These are phyloP conservation scores for Neurospora sp. DNA, from an alignment of 495 filamentous ascomycete genomes.

Conservation along the genomic window DNA sequence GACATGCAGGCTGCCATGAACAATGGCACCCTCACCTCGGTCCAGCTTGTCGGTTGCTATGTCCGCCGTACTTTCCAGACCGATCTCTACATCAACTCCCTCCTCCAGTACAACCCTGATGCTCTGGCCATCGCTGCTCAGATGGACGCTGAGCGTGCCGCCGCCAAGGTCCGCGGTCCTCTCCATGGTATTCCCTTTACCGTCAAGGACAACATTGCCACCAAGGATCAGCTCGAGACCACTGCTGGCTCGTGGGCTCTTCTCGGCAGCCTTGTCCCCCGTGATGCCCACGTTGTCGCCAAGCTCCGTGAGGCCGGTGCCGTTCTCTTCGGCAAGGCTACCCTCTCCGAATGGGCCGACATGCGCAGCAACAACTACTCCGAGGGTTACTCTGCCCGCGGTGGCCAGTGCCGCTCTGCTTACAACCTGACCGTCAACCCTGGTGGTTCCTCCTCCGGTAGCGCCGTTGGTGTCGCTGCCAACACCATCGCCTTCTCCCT, in stretches of 20 bases:
- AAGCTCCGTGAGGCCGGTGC: constrained; percentile 55
- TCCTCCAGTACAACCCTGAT: constrained; percentile 51
- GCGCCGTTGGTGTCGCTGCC: constrained; percentile 49
- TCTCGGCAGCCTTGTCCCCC: constrained; percentile 52
- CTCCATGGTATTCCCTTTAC: constrained; percentile 67
- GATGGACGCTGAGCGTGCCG: constrained; percentile 48
- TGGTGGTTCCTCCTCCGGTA: constrained; percentile 54
- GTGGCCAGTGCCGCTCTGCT: constrained; percentile 53
- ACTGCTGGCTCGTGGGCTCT: constrained; percentile 43
- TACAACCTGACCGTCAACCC: constrained; percentile 65
- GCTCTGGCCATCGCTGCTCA: constrained; percentile 38
- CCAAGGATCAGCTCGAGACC: constrained; percentile 35
- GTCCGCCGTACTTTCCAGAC: constrained; percentile 46
- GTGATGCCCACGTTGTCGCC: constrained; percentile 53
- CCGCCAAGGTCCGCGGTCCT: constrained; percentile 44
- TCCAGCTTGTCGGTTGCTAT: constrained; percentile 39
- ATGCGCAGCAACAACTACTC: constrained; percentile 61
- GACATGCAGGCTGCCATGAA: constrained; percentile 33
- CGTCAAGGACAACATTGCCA: constrained; percentile 48
- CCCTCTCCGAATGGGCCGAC: constrained; percentile 64
- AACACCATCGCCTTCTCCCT: constrained; percentile 53
- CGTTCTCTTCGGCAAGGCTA: constrained; percentile 58
- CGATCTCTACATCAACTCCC: constrained; percentile 46
- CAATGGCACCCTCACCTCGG: constrained; percentile 29
- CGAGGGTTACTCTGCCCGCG: constrained; percentile 56